Conservation (phyloP, 768 basidiomycete genomes). For the Austroboletus festivus region DNA sequence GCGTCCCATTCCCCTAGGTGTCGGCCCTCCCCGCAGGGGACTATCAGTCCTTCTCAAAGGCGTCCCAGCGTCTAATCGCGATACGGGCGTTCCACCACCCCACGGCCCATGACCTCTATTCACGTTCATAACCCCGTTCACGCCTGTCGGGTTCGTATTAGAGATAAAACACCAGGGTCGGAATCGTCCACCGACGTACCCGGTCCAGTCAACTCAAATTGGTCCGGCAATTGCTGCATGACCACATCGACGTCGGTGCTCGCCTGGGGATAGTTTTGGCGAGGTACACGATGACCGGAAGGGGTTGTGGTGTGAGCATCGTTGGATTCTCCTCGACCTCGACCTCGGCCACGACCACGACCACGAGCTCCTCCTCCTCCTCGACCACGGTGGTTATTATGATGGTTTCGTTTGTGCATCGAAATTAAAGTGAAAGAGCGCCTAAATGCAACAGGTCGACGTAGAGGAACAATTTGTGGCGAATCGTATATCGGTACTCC, state of each 20-base stretch:
- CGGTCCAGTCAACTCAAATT: neutral
- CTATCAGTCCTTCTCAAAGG: constrained; percentile 15
- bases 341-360: constrained; percentile 10
- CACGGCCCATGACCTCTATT: constrained; percentile 5
- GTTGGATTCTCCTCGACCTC: constrained; percentile 10
- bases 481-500: neutral
- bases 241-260: constrained; percentile 21
- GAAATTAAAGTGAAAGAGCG: neutral
- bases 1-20: constrained; percentile 14
- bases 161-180: neutral
- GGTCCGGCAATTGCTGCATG: constrained; percentile 24
- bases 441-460: constrained; percentile 1
- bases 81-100: constrained; percentile 3
- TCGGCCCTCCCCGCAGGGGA: constrained; percentile 7
- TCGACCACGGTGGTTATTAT: constrained; percentile 18
- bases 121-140: neutral
- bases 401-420: constrained; percentile 16
- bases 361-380: constrained; percentile 25
- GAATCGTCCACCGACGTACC: constrained; percentile 13
- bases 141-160: constrained; percentile 7
- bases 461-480: neutral
- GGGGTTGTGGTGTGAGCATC: neutral
- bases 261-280: constrained; percentile 17
- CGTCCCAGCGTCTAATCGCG: constrained; percentile 13
- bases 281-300: neutral